Conservation (phyloP, 2,329 filamentous ascomycete genomes). For the Drechslerella dactyloides region DNA sequence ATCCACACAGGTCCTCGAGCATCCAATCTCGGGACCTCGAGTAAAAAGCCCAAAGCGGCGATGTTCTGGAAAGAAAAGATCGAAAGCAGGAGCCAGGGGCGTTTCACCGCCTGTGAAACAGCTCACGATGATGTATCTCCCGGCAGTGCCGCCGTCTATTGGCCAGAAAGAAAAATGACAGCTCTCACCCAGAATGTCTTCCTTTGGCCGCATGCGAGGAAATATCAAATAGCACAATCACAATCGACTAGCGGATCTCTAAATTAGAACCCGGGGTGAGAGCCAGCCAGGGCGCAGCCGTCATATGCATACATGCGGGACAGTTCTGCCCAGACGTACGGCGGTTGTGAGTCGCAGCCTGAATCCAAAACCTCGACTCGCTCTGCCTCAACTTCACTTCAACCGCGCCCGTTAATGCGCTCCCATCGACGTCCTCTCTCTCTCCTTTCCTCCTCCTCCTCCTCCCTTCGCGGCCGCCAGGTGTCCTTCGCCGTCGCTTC, state of each 20-base stretch:
- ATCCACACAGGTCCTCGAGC: too few relatives aligned
- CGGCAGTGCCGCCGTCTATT: too few relatives aligned
- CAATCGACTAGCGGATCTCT: neutral
- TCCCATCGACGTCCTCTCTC: too few relatives aligned
- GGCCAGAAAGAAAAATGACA: neutral
- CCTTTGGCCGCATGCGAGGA: too few relatives aligned
- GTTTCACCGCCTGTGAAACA: conserved; percentile 1
- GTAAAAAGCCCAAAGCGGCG: neutral
- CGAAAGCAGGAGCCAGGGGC: conserved; percentile 1
- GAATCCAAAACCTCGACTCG: neutral
- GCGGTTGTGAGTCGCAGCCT: neutral
- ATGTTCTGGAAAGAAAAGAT: neutral
- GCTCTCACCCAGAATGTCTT: neutral
- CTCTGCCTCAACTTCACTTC: neutral
- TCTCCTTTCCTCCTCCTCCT: neutral
- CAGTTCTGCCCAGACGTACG: neutral
- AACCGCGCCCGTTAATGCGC: too few relatives aligned
- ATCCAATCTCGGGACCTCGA: too few relatives aligned
- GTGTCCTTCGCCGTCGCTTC: neutral
- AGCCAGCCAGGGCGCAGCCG: neutral
- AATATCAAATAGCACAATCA: neutral
- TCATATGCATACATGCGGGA: neutral
- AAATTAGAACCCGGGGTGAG: neutral
- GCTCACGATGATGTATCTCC: neutral
- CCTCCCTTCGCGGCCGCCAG: neutral